phyloP scores from a whole-genome alignment of 768 basidiomycete genomes.

The Auriscalpium microsporum region DNA sequence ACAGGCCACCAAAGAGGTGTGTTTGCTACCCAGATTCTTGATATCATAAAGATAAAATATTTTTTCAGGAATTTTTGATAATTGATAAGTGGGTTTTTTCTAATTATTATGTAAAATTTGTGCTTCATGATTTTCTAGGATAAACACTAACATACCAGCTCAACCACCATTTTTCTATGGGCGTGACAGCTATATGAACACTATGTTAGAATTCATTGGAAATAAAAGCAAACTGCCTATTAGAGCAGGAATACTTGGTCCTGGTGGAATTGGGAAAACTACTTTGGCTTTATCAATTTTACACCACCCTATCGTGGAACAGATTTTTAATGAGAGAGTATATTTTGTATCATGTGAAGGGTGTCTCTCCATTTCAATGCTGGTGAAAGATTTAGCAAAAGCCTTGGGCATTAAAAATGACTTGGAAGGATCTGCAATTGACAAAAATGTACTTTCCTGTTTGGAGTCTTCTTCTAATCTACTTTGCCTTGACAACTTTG shows the following conservation, averaged over 20 bases:
- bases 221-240: background rate
- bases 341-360: constrained; percentile 29
- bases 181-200: background rate
- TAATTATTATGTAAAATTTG: background rate
- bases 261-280: constrained; percentile 34
- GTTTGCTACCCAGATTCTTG: too few relatives aligned
- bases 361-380: constrained; percentile 17
- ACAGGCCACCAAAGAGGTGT: too few relatives aligned
- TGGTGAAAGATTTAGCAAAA: constrained; percentile 19
- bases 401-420: background rate
- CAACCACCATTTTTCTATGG: background rate
- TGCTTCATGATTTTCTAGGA: background rate
- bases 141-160: background rate
- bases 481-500: constrained; percentile 33
- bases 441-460: background rate
- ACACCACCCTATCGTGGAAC: constrained; percentile 15
- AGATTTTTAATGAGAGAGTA: constrained; percentile 16
- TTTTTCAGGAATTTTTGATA: background rate
- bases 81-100: background rate
- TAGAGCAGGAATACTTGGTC: constrained; percentile 11
- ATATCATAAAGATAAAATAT: background rate
- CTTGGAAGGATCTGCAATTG: background rate
- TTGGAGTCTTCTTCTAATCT: constrained; percentile 16
- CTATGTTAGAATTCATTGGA: background rate
- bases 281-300: constrained; percentile 26